A percentile compares a stretch with the other conserved stretches of the same genome.
These are phyloP conservation scores for Solanum sitiens DNA, from an alignment of 257 asterid genomes.

Conservation along the genomic window DNA sequence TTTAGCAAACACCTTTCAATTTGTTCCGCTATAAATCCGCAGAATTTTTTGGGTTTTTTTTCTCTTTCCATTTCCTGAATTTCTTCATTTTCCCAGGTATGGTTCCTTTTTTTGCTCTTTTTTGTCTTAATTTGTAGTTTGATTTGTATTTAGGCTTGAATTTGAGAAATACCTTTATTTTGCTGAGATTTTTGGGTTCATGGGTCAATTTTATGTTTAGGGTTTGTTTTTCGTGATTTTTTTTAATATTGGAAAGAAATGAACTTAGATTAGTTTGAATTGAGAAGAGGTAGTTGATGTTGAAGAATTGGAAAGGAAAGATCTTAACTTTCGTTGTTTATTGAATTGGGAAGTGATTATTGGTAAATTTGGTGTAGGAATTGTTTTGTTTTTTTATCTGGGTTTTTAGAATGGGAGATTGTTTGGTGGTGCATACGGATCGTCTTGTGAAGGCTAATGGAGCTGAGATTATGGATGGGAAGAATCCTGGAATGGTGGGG, in stretches of 20 bases:
- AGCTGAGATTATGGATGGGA: constrained; percentile 19
- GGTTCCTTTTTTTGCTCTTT: not conserved
- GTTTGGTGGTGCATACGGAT: constrained; percentile 36
- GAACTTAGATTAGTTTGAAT: not conserved
- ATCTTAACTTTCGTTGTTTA: not conserved
- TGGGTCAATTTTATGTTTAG: not conserved
- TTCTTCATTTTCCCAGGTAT: not conserved
- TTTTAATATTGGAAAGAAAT: not conserved
- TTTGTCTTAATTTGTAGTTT: not conserved
- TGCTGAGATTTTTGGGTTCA: not conserved
- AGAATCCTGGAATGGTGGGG: constrained; percentile 43
- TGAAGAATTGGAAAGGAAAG: not conserved
- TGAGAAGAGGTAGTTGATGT: not conserved
- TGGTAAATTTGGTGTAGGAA: constrained; percentile 8
- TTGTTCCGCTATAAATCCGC: not conserved
- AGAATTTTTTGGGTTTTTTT: not conserved
- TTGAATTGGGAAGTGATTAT: constrained; percentile 1
- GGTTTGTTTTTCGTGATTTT: not conserved
- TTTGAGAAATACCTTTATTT: not conserved
- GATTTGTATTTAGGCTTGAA: not conserved
- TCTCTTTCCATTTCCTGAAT: not conserved
- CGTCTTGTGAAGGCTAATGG: constrained; percentile 31
- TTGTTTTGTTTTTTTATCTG: not conserved
- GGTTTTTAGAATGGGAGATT: constrained; percentile 55
- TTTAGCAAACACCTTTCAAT: not conserved